Base-by-base conservation (phyloP, 768 basidiomycete genomes). In the Pulveroboletus ravenelii region DNA sequence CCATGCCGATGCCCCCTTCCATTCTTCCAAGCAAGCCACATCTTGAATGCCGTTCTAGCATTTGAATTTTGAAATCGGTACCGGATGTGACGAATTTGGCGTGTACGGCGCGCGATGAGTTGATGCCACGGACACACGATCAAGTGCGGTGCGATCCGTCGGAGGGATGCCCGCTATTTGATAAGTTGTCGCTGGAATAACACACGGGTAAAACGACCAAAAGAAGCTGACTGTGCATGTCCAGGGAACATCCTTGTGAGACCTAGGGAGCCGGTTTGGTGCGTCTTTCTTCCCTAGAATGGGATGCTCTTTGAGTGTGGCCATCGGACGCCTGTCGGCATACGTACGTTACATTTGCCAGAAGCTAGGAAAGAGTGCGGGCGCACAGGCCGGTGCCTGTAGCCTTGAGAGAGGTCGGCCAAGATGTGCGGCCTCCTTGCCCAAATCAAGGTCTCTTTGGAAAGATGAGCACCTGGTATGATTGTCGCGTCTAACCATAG, bases 321-420 rank as follows among this genome's bases (percentile, higher is more conserved):
- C n/a, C 37, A 53, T 39, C 32, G 37, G 32, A 23, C 41, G 31
- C 38, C 54, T 45, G 10, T 45, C 43, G 2, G 41, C 27, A 7
- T 50, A 53, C n/a, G n/a, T n/a, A 50, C 55, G n/a, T n/a, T 10
- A 47, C 45, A 17, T 57, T 58, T 10, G 34, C 48, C 14, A 48
- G 47, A 8, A 60, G 29, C 49, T 51, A 51, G 3, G 55, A 55
- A 48, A 58, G 47, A 18, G 31, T 30, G 25, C 4, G 20, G 20
- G 20, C 20, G 20, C 20, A 23, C 20, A 4, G 20, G 20, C 20
- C 20, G 20, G 20, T 23, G 4, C 2, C 20, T 4, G 20, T 43
- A 55, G 37, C 35, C n/a, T 45, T 18, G 30, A 8, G 53, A 48
- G 27, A n/a, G 47, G 14, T 52, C 34, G 38, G 45, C 32, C 5